Percentiles rank a stretch among this genome's conserved stretches.
Evolutionary conservation across 2,329 filamentous ascomycete species (phyloP).

Genomic region (Neopestalotiopsis sp.): DNA sequence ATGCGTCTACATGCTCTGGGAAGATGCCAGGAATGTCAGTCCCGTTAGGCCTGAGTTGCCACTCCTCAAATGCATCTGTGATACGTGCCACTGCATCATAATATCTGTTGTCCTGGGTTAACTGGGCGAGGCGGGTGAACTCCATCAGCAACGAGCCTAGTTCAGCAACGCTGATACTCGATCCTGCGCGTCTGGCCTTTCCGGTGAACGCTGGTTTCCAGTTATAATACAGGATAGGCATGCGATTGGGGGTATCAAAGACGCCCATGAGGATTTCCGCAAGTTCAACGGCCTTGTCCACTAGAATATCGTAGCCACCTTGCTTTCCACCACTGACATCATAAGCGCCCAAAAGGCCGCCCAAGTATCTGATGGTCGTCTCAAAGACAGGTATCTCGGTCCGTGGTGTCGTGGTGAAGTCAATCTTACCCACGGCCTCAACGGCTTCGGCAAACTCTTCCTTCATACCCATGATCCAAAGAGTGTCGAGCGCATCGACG

Average conservation of each 20-base stretch:
- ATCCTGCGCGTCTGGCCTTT: constrained; percentile 67
- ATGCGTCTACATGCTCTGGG: constrained; percentile 77
- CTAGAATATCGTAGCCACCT: constrained; percentile 65
- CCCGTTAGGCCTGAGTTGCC: constrained; percentile 63
- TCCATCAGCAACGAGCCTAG: constrained; percentile 83
- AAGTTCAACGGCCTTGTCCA: constrained; percentile 75
- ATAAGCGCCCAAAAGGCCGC: constrained; percentile 84
- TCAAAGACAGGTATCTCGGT: constrained; percentile 87
- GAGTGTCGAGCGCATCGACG: constrained; percentile 71
- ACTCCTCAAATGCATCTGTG: constrained; percentile 77
- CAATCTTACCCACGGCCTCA: constrained; percentile 63
- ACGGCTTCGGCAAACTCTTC: constrained; percentile 72
- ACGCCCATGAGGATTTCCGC: constrained; percentile 74
- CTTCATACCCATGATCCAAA: constrained; percentile 76
- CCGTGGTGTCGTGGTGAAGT: constrained; percentile 77
- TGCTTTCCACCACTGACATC: constrained; percentile 74
- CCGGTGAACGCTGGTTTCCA: constrained; percentile 73
- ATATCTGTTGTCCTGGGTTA: constrained; percentile 82
- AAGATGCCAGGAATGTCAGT: constrained; percentile 81
- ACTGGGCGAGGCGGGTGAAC: constrained; percentile 86
- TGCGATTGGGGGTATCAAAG: constrained; percentile 89
- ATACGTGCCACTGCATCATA: constrained; percentile 90
- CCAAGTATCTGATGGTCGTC: constrained; percentile 89
- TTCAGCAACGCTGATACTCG: constrained; percentile 66
- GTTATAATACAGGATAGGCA: constrained; percentile 82